phyloP scores from a whole-genome alignment of 139 green algal genomes.

The Chlamydomonas sp. region DNA sequence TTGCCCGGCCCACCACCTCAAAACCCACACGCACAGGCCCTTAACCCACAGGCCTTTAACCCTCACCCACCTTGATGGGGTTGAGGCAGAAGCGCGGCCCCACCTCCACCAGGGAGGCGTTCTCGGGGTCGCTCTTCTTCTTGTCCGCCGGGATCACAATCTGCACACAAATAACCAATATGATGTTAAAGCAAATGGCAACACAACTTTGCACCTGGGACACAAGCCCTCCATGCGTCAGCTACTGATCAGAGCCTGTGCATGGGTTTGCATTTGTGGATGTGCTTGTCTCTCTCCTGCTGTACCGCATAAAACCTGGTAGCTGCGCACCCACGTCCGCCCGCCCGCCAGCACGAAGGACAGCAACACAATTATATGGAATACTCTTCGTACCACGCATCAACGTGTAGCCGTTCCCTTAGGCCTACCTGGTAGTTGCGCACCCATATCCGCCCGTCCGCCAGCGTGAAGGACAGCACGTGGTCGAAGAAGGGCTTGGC shows the following conservation, averaged over 20 bases:
- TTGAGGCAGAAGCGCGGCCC: conserved; percentile 92
- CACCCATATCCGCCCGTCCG: conserved; percentile 94
- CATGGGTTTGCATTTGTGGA: neutral
- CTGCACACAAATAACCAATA: conserved; percentile 44
- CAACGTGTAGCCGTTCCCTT: too few species aligned
- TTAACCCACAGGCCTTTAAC: conserved; percentile 1
- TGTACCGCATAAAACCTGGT: too few species aligned
- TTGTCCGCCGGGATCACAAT: conserved; percentile 80
- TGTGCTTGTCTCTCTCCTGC: too few species aligned
- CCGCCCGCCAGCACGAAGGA: too few species aligned
- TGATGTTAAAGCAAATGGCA: neutral
- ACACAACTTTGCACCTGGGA: neutral
- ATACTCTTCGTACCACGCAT: too few species aligned
- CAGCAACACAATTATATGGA: too few species aligned
- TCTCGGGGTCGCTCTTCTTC: conserved; percentile 66
- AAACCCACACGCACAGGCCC: too few species aligned
- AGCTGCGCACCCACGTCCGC: too few species aligned
- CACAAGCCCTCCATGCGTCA: neutral
- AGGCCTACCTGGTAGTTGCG: conserved; percentile 96
- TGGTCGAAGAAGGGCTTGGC: conserved; percentile 99
- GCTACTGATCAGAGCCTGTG: neutral
- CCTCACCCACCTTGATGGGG: conserved; percentile 81
- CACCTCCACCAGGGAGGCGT: conserved; percentile 82
- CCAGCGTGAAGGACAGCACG: conserved; percentile 88
- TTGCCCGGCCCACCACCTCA: too few species aligned